Evolutionary conservation across 345 rosid species (phyloP).

Genomic region (Aquilaria yunnanensis): DNA sequence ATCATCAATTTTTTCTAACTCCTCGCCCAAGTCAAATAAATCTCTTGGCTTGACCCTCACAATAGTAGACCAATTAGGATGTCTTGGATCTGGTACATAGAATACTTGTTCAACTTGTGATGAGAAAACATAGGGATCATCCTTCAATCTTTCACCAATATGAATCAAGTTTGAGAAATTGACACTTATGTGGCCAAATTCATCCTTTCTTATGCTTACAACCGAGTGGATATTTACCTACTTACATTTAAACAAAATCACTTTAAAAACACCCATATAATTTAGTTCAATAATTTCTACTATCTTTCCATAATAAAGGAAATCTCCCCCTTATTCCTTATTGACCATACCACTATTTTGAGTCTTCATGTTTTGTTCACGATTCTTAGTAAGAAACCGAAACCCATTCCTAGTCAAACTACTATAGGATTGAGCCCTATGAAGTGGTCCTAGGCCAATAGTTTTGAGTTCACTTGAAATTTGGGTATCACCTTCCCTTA

Average conservation of each 20-base stretch:
- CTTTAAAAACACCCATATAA: neutral
- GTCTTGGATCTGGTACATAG: neutral
- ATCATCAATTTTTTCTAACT: neutral
- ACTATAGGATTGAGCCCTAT: neutral
- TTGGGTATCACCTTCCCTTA: neutral
- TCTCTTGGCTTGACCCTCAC: neutral
- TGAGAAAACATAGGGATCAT: constrained; percentile 3
- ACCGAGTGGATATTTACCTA: neutral
- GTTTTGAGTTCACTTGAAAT: neutral
- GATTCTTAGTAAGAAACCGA: neutral
- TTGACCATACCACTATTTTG: neutral
- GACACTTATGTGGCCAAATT: neutral
- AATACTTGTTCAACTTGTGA: constrained; percentile 6
- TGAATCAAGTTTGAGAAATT: constrained; percentile 5
- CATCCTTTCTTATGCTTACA: neutral
- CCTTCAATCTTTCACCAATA: neutral
- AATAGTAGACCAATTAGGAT: neutral
- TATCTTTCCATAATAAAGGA: neutral
- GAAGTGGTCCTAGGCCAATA: neutral
- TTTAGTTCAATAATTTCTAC: neutral
- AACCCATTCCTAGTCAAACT: neutral
- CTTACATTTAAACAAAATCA: neutral
- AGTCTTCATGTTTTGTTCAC: neutral
- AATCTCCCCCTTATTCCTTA: neutral
- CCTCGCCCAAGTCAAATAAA: neutral